Percentiles rank a stretch among this genome's conserved stretches.
These are phyloP conservation scores for Crithidia acanthocephali DNA, from an alignment of 208 protist genomes.

Conservation along the genomic window DNA sequence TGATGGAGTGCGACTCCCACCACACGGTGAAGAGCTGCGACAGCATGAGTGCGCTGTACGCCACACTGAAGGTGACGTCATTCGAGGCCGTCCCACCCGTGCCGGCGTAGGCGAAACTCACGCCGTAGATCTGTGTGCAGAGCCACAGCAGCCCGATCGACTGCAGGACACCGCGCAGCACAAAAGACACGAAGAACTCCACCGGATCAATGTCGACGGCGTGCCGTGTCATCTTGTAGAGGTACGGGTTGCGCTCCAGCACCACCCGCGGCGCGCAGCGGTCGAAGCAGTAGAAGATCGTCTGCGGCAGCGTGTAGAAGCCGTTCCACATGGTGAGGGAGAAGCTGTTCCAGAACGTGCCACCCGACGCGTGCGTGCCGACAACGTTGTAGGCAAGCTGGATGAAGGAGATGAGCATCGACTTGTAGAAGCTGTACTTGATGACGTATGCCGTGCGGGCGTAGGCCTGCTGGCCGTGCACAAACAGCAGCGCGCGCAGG, in stretches of 20 bases:
- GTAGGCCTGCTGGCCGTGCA: conserved; percentile 96
- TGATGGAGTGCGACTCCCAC: conserved; percentile 87
- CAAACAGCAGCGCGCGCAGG: conserved; percentile 92
- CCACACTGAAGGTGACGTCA: conserved; percentile 80
- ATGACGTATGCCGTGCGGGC: conserved; percentile 92
- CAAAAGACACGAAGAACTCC: conserved; percentile 78
- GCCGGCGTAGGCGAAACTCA: conserved; percentile 36
- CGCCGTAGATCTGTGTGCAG: conserved; percentile 43
- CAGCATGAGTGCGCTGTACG: conserved; percentile 89
- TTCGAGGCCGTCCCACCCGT: conserved; percentile 49
- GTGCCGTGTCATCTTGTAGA: conserved; percentile 79
- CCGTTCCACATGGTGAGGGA: conserved; percentile 92
- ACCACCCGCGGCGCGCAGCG: conserved; percentile 75
- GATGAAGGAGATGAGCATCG: conserved; percentile 93
- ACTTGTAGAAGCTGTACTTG: conserved; percentile 99
- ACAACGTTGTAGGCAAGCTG: conserved; percentile 90
- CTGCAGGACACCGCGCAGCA: conserved; percentile 81
- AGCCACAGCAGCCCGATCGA: conserved; percentile 70
- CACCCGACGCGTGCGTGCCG: conserved; percentile 72
- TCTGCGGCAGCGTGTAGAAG: conserved; percentile 90
- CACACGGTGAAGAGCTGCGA: conserved; percentile 87
- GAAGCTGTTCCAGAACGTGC: conserved; percentile 93
- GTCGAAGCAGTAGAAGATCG: conserved; percentile 91
- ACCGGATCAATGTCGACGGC: conserved; percentile 51
- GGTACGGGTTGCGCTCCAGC: conserved; percentile 66